phyloP scores from a whole-genome alignment of 2,329 filamentous ascomycete species.

The Pyrenochaeta sp. region DNA sequence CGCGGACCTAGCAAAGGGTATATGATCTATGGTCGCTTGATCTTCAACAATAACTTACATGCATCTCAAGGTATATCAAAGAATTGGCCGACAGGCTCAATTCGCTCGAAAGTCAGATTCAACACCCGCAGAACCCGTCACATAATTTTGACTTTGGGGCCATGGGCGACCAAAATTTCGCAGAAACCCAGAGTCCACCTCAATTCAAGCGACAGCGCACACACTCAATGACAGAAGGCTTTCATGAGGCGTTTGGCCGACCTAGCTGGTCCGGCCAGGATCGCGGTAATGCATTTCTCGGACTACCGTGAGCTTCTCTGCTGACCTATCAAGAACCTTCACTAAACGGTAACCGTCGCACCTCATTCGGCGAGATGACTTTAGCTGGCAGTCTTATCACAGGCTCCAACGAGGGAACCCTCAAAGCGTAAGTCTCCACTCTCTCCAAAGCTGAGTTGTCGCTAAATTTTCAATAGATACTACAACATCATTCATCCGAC shows the following conservation, averaged over 20 bases:
- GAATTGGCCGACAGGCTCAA: conserved; percentile 51
- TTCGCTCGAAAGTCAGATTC: conserved; percentile 49
- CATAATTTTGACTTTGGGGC: conserved; percentile 42
- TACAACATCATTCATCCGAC: conserved; percentile 48
- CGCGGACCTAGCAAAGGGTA: conserved; percentile 54
- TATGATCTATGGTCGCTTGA: neutral
- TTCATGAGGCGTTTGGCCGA: conserved; percentile 42
- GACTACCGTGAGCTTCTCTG: conserved; percentile 26
- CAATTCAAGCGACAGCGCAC: conserved; percentile 49
- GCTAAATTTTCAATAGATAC: conserved; percentile 39
- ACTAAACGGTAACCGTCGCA: conserved; percentile 44
- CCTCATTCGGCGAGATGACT: conserved; percentile 46
- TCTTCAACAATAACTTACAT: conserved; percentile 15
- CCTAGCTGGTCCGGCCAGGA: conserved; percentile 46
- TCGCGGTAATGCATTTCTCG: conserved; percentile 40
- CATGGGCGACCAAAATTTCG: conserved; percentile 40
- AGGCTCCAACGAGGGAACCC: conserved; percentile 43
- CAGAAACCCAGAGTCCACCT: conserved; percentile 39
- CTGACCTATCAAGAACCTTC: conserved; percentile 41
- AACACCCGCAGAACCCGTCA: conserved; percentile 35
- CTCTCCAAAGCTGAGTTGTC: neutral
- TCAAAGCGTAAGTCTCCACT: conserved; percentile 42
- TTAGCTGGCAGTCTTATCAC: conserved; percentile 46
- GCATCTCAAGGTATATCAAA: conserved; percentile 49
- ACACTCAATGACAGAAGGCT: conserved; percentile 49